Percentiles rank a stretch among this genome's conserved stretches.
Conservation (phyloP, 2,329 filamentous ascomycete species). For the Hypoxylon sp. region DNA sequence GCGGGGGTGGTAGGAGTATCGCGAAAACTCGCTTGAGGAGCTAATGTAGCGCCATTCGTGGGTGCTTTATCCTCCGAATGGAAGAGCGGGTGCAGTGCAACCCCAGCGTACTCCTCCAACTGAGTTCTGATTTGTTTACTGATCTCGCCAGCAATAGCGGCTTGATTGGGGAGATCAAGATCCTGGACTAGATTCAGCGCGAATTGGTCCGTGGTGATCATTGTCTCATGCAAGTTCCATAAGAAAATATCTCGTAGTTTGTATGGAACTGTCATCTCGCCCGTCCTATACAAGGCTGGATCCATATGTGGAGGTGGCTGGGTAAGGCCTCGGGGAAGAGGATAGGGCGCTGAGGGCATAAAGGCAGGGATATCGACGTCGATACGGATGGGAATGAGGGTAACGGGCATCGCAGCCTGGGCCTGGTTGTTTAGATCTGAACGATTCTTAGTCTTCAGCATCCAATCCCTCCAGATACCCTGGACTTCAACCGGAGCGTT, state of each 20-base stretch:
- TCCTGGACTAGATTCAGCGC: slow-evolving; percentile 93
- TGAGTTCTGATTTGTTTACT: slow-evolving; percentile 95
- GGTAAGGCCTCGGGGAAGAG: slow-evolving; percentile 73
- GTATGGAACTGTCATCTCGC: slow-evolving; percentile 86
- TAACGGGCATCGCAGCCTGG: slow-evolving; percentile 84
- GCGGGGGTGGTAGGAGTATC: slow-evolving; percentile 61
- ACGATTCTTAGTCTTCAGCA: slow-evolving; percentile 78
- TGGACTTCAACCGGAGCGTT: slow-evolving; percentile 84
- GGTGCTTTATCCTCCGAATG: slow-evolving; percentile 66
- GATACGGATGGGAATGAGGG: slow-evolving; percentile 94
- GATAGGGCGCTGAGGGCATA: slow-evolving; percentile 75
- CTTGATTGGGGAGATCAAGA: slow-evolving; percentile 86
- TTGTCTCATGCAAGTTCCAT: slow-evolving; percentile 96
- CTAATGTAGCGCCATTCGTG: slow-evolving; percentile 42
- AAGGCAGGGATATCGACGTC: slow-evolving; percentile 92
- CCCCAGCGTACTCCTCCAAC: slow-evolving; percentile 94
- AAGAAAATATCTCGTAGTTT: slow-evolving; percentile 95
- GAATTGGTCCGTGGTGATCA: slow-evolving; percentile 96
- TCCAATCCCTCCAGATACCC: slow-evolving; percentile 96
- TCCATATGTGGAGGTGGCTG: slow-evolving; percentile 74
- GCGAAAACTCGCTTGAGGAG: slow-evolving; percentile 47
- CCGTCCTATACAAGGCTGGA: slow-evolving; percentile 79
- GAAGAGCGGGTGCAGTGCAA: slow-evolving; percentile 93
- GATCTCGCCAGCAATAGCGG: slow-evolving; percentile 80
- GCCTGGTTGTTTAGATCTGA: slow-evolving; percentile 74